Percentiles rank a stretch among this genome's conserved stretches.
Conservation (phyloP, 2,329 filamentous ascomycete genomes). For the Cladosporium cucumerinum region DNA sequence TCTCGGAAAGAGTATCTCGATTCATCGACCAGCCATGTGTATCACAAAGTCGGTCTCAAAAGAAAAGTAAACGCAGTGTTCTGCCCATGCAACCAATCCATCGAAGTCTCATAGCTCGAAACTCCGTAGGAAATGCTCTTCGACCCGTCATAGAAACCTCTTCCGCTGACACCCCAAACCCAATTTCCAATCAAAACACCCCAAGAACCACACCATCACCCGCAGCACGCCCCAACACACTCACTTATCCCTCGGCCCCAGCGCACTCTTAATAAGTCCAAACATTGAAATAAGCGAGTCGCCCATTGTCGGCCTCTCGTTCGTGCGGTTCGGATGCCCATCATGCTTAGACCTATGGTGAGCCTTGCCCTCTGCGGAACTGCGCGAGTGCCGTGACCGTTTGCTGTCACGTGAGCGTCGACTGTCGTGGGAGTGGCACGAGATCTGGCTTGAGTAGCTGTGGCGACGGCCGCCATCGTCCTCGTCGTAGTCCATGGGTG, state of each 20-base stretch:
- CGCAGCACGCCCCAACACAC: neutral
- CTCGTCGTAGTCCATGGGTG: conserved; percentile 4
- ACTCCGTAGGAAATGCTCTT: neutral
- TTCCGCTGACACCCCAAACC: neutral
- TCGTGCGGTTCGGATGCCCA: conserved; percentile 8
- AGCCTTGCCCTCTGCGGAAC: neutral
- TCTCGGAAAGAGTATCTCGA: neutral
- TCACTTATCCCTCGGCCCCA: conserved; percentile 13
- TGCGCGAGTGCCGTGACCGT: neutral
- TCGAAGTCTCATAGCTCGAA: neutral
- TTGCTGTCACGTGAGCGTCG: conserved; percentile 6
- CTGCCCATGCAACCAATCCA: neutral
- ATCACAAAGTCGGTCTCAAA: neutral
- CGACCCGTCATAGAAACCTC: neutral
- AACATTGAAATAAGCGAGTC: conserved; percentile 11
- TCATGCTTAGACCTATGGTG: neutral
- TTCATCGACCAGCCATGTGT: neutral
- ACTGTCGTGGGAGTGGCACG: conserved; percentile 7
- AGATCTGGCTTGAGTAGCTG: conserved; percentile 13
- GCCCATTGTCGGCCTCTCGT: conserved; percentile 12
- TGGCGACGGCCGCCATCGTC: neutral
- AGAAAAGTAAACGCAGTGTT: neutral
- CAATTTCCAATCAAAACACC: neutral
- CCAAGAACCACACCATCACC: neutral
- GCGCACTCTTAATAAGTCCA: conserved; percentile 4